Evolutionary conservation across 1,139 yeast genomes (phyloP).

Genomic region (Kluyveromyces sp.): DNA sequence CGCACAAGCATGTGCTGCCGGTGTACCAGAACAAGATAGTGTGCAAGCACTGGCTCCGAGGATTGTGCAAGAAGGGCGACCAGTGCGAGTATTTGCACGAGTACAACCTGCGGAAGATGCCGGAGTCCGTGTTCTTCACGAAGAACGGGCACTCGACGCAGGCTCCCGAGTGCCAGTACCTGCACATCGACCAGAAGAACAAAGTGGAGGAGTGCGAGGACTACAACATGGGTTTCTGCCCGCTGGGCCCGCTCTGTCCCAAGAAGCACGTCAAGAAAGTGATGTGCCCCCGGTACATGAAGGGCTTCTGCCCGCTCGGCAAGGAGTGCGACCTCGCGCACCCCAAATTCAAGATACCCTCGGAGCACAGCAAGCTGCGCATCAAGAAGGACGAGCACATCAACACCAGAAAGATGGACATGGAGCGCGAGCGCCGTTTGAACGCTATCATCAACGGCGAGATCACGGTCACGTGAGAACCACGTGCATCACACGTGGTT

Average conservation of each 20-base stretch:
- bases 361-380: constrained; percentile 21
- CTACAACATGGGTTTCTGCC: constrained; percentile 85
- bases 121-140: constrained; percentile 85
- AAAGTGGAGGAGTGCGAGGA: constrained; percentile 83
- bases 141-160: constrained; percentile 92
- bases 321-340: constrained; percentile 27
- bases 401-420: constrained; percentile 31
- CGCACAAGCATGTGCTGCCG: constrained; percentile 80
- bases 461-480: constrained; percentile 7
- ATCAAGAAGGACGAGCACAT: constrained; percentile 31
- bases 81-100: constrained; percentile 96
- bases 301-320: constrained; percentile 82
- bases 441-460: constrained; percentile 33
- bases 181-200: constrained; percentile 84
- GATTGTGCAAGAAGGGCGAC: constrained; percentile 93
- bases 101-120: constrained; percentile 90
- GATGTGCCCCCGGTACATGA: constrained; percentile 74
- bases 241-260: constrained; percentile 81
- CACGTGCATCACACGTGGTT: constrained; percentile 1
- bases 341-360: constrained; percentile 21
- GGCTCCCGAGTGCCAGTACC: constrained; percentile 86
- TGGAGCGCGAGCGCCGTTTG: constrained; percentile 31
- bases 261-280: constrained; percentile 74
- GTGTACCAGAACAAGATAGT: constrained; percentile 81
- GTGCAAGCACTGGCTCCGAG: constrained; percentile 97